Percentiles rank a stretch among this genome's conserved stretches.
Conservation (phyloP, 1,284 basidiomycete genomes). For the Ustanciosporium gigantosporum region DNA sequence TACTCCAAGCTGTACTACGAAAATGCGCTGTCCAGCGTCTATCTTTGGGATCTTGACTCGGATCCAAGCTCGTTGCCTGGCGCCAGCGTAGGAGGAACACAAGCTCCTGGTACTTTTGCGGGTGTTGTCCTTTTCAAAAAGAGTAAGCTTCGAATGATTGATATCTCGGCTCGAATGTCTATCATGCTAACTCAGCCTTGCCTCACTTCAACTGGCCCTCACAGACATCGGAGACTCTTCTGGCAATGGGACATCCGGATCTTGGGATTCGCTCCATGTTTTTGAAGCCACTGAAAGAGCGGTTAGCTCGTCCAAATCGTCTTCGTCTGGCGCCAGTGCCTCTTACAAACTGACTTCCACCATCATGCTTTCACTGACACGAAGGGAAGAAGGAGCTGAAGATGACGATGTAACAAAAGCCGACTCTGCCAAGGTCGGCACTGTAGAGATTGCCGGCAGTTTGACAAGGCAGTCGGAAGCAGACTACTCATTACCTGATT, state of each 20-base stretch:
- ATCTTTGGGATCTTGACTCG: slow-evolving; percentile 96
- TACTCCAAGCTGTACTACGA: slow-evolving; percentile 99
- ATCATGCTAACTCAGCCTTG: neutral
- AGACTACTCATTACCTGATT: slow-evolving; percentile 42
- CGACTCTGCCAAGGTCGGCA: slow-evolving; percentile 67
- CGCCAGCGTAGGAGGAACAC: slow-evolving; percentile 14
- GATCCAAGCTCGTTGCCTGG: slow-evolving; percentile 31
- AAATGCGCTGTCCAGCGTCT: slow-evolving; percentile 94
- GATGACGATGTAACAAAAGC: slow-evolving; percentile 6
- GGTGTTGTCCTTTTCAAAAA: slow-evolving; percentile 97
- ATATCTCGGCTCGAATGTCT: neutral
- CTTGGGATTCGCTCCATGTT: slow-evolving; percentile 98
- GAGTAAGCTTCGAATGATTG: slow-evolving; percentile 67
- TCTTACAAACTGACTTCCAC: slow-evolving; percentile 98
- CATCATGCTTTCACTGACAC: slow-evolving; percentile 90
- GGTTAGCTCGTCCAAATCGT: slow-evolving; percentile 10
- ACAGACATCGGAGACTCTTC: slow-evolving; percentile 36
- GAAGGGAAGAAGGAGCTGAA: slow-evolving; percentile 65
- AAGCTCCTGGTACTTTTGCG: slow-evolving; percentile 74
- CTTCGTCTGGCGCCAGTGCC: slow-evolving; percentile 72
- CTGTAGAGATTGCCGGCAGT: slow-evolving; percentile 85
- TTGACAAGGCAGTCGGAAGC: slow-evolving; percentile 91
- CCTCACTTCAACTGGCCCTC: too few relatives aligned
- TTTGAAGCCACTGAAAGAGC: slow-evolving; percentile 85
- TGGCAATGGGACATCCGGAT: slow-evolving; percentile 65